phyloP scores from a whole-genome alignment of 1,139 yeast genomes.

The Scheffersomyces stambukii region DNA sequence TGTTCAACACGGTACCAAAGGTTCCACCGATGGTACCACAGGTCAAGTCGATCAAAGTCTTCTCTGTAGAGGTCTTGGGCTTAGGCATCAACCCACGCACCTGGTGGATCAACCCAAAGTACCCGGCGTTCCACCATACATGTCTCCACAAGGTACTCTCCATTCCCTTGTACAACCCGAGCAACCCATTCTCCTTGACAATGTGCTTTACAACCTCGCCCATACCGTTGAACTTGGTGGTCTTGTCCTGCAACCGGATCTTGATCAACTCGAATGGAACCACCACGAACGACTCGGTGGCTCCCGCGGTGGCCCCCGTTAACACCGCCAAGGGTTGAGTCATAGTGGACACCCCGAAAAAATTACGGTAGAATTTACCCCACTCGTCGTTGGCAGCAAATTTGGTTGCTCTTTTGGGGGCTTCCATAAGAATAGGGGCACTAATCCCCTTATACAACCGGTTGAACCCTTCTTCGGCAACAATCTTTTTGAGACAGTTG shows the following conservation, averaged over 20 bases:
- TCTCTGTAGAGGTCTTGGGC: slow-evolving; percentile 63
- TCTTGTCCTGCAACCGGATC: slow-evolving; percentile 86
- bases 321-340: slow-evolving; percentile 81
- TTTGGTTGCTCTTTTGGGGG: slow-evolving; percentile 98
- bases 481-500: slow-evolving; percentile 78
- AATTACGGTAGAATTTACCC: slow-evolving; percentile 75
- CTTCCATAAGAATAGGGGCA: slow-evolving; percentile 98
- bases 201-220: slow-evolving; percentile 76
- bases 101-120: slow-evolving; percentile 92
- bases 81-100: slow-evolving; percentile 75
- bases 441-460: slow-evolving; percentile 88
- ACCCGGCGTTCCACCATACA: slow-evolving; percentile 95
- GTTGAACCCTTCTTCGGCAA: slow-evolving; percentile 78
- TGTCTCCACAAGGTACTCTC: slow-evolving; percentile 99
- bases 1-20: slow-evolving; percentile 86
- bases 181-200: slow-evolving; percentile 66
- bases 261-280: slow-evolving; percentile 91
- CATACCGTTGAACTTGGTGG: slow-evolving; percentile 81
- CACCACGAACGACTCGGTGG: slow-evolving; percentile 92
- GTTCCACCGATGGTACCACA: slow-evolving; percentile 98
- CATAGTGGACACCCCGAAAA: slow-evolving; percentile 67
- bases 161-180: slow-evolving; percentile 88
- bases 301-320: slow-evolving; percentile 98
- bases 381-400: slow-evolving; percentile 98
- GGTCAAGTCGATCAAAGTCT: slow-evolving; percentile 79